Evolutionary conservation across 1,139 yeast species (phyloP).

Genomic region (Magnusiomyces fungicola): DNA sequence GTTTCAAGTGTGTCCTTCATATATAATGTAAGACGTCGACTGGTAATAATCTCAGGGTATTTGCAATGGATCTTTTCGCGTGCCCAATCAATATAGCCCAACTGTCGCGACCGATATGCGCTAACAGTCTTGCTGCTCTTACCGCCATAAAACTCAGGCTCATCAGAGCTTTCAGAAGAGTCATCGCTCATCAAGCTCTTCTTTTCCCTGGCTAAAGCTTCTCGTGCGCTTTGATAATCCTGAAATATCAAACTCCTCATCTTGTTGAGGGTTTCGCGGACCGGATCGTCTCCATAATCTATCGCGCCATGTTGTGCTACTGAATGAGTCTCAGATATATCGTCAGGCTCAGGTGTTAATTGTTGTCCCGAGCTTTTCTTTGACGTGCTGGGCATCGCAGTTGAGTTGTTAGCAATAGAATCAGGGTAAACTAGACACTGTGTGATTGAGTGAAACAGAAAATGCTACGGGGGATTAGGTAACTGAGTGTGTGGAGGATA

Average conservation of each 20-base stretch:
- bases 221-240: not conserved
- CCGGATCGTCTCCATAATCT: not conserved
- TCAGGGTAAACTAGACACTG: too few relatives aligned
- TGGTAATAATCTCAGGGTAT: slow-evolving; percentile 1
- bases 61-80: not conserved
- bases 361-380: too few relatives aligned
- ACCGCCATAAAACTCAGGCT: not conserved
- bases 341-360: too few relatives aligned
- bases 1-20: not conserved
- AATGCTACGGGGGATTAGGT: too few relatives aligned
- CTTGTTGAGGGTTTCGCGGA: not conserved
- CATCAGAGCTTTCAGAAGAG: not conserved
- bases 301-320: too few relatives aligned
- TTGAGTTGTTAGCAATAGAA: too few relatives aligned
- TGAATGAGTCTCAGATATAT: too few relatives aligned
- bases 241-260: not conserved
- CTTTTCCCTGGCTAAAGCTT: not conserved
- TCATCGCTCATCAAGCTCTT: not conserved
- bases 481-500: too few relatives aligned
- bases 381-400: too few relatives aligned
- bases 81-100: not conserved
- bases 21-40: not conserved
- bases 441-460: too few relatives aligned
- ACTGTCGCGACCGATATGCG: slow-evolving; percentile 1
- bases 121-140: not conserved